Evolutionary conservation across 2,329 filamentous ascomycete genomes (phyloP), one percentile per base, ranked within the genome.

Genomic region (Colletotrichum tamarilloi): DNA sequence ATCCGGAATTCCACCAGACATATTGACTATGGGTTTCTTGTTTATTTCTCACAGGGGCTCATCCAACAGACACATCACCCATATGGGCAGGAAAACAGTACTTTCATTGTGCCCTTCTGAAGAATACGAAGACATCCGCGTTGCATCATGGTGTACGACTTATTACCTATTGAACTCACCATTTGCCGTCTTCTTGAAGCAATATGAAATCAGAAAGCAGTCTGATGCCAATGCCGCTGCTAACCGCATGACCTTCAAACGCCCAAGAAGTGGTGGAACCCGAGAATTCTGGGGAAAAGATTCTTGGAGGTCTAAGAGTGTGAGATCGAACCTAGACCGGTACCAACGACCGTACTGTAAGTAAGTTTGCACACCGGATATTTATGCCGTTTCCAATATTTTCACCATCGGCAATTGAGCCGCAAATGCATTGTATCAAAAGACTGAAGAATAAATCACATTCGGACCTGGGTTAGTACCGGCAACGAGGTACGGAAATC

Each of bases 401-500:
- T 7, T 7, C 3, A 4, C 14, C 7, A 3, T 19, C 38, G 38
- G 38, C 38, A 42, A 42, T 42, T 42, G 38, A 53, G 49, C 49
- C 22, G 52, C 52, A 16, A 26, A 5, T 14, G 22, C 52, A 55
- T 16, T 24, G 4, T 11, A 53, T 24, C 11, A 55, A 9, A 14
- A 55, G 30, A 4, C 14, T 16, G 38, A n/a, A 30, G 12, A 3
- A 30, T 4, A 14, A 30, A 12, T 28, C 4, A 12, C 9, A 7
- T 19, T 22, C 8, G 42, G 42, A 46, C 28, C 52, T 16, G 53
- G 24, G 24, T 19, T 49, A 11, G 19, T 49, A 49, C 42, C 42
- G n/a, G 32, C 26, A 19, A 26, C 5, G 53, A 65, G 68, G 62
- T 49, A 67, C 68, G 68, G 56, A 59, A 59, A 62, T 71, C 62